Base-by-base conservation (phyloP, 331 rosid genomes). In the Malus hybrid region DNA sequence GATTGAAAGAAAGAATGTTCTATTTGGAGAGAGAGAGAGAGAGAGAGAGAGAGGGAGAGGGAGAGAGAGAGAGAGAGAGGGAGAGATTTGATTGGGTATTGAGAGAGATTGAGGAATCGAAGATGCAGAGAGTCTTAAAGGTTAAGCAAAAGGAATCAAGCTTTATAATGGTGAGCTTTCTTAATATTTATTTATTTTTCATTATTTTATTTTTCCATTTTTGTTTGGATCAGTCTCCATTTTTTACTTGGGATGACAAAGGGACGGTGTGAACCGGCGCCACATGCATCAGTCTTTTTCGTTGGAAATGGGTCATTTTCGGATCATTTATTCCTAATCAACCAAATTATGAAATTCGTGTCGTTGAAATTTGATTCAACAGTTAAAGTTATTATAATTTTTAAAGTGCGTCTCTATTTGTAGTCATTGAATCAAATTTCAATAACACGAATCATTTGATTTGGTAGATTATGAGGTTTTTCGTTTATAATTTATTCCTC, bases 91-190 rank as follows among this genome's bases (percentile, higher is more conserved):
- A 14, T 14, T 63, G 15, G 39, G 36, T 12, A 36, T 28, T 28
- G 68, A 64, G 14, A 24, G 71, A 70, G 22, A 2, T 24, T 10
- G 79, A 12, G 44, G 72, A 62, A 68, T 59, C 33, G 19, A 69
- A 69, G 73, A 56, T 39, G 19, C 39, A 64, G 63, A 57, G 33
- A 44, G 60, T 76, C 70, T 87, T 78, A 11, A 82, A 80, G 77
- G 73, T 18, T 60, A 71, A 78, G 81, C 81, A 18, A 81, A 83
- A 9, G 48, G 85, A 69, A 85, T 80, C 64, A 7, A 31, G 34
- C 69, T 10, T 42, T 42, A 10, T 1, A 64, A 33, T 28, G 36
- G 67, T 12, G 39, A 19, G 39, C 39, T 28, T 62, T 6, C 67
- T 29, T 42, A 42, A 42, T 3, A 42, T 42, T 18, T 54, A 5